A percentile compares a stretch with the other conserved stretches of the same genome.
These are phyloP conservation scores for Colletotrichum cordylinicola DNA, from an alignment of 2,329 filamentous ascomycete genomes.

Conservation along the genomic window DNA sequence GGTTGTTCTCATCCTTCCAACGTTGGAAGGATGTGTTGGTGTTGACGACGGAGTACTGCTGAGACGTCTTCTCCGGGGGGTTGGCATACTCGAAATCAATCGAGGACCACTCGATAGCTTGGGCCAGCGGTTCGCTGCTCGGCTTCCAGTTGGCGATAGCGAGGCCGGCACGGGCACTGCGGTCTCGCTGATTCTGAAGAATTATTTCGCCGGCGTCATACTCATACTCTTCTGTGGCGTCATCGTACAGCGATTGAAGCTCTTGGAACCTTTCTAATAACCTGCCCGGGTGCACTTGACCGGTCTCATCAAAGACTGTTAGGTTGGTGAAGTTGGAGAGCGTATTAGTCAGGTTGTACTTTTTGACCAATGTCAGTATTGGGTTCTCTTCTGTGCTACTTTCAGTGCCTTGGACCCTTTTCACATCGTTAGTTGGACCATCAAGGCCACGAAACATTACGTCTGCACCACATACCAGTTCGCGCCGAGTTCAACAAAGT, in stretches of 20 bases:
- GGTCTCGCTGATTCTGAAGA: constrained; percentile 65
- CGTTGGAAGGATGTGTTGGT: constrained; percentile 69
- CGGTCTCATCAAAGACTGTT: constrained; percentile 64
- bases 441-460: constrained; percentile 26
- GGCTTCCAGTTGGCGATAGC: constrained; percentile 69
- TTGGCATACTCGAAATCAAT: constrained; percentile 66
- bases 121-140: constrained; percentile 56
- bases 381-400: constrained; percentile 56
- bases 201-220: constrained; percentile 60
- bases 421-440: background rate
- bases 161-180: constrained; percentile 63
- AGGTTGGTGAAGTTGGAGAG: constrained; percentile 66
- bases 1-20: constrained; percentile 66
- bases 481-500: constrained; percentile 68
- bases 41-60: constrained; percentile 59
- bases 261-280: constrained; percentile 8
- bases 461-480: constrained; percentile 57
- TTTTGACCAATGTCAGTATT: constrained; percentile 66
- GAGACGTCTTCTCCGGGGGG: constrained; percentile 60
- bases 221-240: constrained; percentile 49
- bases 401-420: constrained; percentile 14
- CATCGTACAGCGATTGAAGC: constrained; percentile 56
- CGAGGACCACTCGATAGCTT: constrained; percentile 66
- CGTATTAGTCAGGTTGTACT: constrained; percentile 60
- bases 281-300: constrained; percentile 53